A percentile compares a stretch with the other conserved stretches of the same genome.
These are phyloP conservation scores for Groenewaldozyma salmanticensis DNA, from an alignment of 805 yeast genomes.

Conservation along the genomic window DNA sequence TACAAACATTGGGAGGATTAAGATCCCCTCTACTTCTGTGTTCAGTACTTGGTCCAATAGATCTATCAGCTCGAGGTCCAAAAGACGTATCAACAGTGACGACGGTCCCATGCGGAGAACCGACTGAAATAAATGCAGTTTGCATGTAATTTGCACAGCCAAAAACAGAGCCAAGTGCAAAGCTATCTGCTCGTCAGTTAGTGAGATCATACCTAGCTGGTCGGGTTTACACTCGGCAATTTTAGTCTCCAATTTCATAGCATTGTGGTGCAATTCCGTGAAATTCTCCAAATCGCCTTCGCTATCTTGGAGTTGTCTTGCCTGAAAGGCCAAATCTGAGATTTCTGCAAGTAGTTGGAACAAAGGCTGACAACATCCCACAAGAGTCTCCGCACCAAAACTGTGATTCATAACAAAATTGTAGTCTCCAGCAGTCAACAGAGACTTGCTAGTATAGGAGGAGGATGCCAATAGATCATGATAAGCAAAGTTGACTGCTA, in stretches of 20 bases:
- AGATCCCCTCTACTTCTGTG: conserved; percentile 57
- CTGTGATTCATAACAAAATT: conserved; percentile 34
- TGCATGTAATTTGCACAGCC: conserved; percentile 58
- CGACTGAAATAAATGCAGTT: conserved; percentile 57
- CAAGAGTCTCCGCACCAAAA: conserved; percentile 53
- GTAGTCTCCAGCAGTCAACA: conserved; percentile 54
- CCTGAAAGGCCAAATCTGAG: conserved; percentile 46
- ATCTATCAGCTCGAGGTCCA: conserved; percentile 43
- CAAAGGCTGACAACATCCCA: conserved; percentile 64
- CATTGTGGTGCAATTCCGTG: conserved; percentile 14
- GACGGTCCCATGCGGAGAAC: conserved; percentile 52
- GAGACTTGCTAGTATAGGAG: conserved; percentile 46
- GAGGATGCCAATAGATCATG: conserved; percentile 67
- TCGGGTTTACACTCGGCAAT: conserved; percentile 47
- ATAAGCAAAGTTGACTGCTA: conserved; percentile 68
- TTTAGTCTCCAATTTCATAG: conserved; percentile 34
- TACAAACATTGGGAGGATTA: conserved; percentile 69
- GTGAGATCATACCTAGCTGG: conserved; percentile 33
- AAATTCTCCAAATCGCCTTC: conserved; percentile 8
- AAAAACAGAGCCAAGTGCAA: conserved; percentile 64
- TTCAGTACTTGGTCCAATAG: conserved; percentile 55
- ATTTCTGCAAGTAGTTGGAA: conserved; percentile 60
- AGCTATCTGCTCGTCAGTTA: conserved; percentile 42
- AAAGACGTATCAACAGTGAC: conserved; percentile 51
- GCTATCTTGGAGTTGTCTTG: conserved; percentile 30